phyloP scores from a whole-genome alignment of 176 grass and related monocot species.

The Chloris gayana region DNA sequence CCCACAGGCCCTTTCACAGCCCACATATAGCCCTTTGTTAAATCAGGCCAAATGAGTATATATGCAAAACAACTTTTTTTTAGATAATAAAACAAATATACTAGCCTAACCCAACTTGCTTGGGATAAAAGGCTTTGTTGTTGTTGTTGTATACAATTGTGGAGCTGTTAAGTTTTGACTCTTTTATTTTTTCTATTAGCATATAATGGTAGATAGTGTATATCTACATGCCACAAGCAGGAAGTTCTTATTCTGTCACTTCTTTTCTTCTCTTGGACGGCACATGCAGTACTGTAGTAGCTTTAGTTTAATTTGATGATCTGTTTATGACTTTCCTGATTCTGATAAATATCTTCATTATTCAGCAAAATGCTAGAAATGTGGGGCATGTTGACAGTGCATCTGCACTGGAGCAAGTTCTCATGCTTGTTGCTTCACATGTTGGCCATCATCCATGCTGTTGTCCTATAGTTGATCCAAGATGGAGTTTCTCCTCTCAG shows the following conservation, averaged over 20 bases:
- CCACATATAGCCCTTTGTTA: background rate
- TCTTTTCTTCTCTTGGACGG: constrained; percentile 19
- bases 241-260: constrained; percentile 1
- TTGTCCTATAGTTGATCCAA: constrained; percentile 62
- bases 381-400: constrained; percentile 29
- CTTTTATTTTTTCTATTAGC: constrained; percentile 1
- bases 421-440: constrained; percentile 79
- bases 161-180: background rate
- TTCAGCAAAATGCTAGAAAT: constrained; percentile 69
- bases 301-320: constrained; percentile 22
- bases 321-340: constrained; percentile 26
- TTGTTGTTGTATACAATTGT: background rate
- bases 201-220: constrained; percentile 28
- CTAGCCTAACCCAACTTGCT: background rate
- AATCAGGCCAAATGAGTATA: too few relatives aligned
- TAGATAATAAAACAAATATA: too few relatives aligned
- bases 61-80: too few relatives aligned
- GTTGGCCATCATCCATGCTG: constrained; percentile 58
- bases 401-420: constrained; percentile 76
- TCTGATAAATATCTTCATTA: constrained; percentile 29
- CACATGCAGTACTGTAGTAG: background rate
- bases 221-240: background rate
- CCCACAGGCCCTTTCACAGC: background rate
- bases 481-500: constrained; percentile 86
- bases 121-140: too few relatives aligned